Percentiles rank a stretch among this genome's conserved stretches.
Evolutionary conservation across 169 alveolate genomes (phyloP).

Genomic region (Plasmodium inui): DNA sequence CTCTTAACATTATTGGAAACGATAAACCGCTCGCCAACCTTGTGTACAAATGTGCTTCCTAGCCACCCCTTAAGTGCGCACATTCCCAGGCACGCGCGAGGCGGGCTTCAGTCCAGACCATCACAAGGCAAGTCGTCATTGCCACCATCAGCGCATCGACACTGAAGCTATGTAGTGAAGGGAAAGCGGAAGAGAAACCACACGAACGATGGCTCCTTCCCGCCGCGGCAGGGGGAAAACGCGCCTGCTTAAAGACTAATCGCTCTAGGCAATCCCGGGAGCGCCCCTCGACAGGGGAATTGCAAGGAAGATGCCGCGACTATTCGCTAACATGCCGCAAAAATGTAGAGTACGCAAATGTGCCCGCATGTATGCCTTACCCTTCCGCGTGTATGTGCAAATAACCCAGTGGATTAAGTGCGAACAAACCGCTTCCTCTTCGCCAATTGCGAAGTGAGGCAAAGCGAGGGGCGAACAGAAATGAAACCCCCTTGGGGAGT

Average conservation of each 20-base stretch:
- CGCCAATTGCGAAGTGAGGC: background rate
- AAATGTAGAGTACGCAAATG: background rate
- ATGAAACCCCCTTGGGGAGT: background rate
- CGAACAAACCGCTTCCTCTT: background rate
- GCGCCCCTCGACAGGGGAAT: background rate
- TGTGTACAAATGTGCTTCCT: background rate
- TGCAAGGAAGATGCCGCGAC: background rate
- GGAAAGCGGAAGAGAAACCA: background rate
- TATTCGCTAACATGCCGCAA: background rate
- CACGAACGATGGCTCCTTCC: background rate
- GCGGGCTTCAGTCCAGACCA: background rate
- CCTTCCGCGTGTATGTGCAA: no score
- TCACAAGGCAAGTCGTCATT: background rate
- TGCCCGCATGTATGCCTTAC: background rate
- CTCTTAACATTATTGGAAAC: background rate
- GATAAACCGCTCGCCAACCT: background rate
- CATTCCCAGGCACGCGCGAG: background rate
- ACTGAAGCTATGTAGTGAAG: background rate
- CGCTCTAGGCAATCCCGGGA: background rate
- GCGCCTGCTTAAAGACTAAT: background rate
- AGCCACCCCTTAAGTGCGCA: background rate
- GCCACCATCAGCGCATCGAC: background rate
- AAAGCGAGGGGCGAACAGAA: background rate
- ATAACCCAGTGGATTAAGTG: background rate
- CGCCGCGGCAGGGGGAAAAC: background rate